phyloP scores from a whole-genome alignment of 2,329 filamentous ascomycete genomes.

The Coniochaeta sp. region DNA sequence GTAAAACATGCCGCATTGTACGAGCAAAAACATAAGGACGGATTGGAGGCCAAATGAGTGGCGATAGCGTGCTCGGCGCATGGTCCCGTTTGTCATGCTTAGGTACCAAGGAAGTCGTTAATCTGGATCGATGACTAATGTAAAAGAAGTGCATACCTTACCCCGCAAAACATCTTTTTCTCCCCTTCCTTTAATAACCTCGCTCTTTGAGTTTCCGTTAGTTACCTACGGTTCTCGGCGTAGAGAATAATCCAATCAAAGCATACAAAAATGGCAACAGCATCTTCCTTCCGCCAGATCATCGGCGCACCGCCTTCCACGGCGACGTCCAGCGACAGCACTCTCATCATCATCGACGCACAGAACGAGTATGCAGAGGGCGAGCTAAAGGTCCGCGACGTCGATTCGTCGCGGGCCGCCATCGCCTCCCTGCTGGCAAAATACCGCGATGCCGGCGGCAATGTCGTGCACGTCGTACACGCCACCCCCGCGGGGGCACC shows the following conservation, averaged over 20 bases:
- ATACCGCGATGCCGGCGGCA: constrained; percentile 46
- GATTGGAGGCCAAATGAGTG: no score
- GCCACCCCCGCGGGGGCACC: constrained; percentile 52
- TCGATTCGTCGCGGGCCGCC: constrained; percentile 43
- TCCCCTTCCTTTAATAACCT: not conserved
- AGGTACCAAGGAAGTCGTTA: no score
- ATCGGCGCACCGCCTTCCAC: constrained; percentile 49
- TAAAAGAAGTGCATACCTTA: not conserved
- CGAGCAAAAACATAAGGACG: no score
- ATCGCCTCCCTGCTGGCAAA: constrained; percentile 51
- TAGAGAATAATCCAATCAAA: not conserved
- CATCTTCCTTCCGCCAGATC: constrained; percentile 30
- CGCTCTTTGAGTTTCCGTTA: no score
- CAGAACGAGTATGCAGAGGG: constrained; percentile 63
- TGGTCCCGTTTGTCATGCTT: no score
- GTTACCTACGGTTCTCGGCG: not conserved
- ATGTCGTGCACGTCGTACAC: constrained; percentile 56
- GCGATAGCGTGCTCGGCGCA: no score
- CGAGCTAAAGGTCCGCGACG: constrained; percentile 46
- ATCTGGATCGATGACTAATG: not conserved
- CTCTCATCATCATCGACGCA: constrained; percentile 62
- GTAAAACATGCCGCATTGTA: no score
- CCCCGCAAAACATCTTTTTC: no score
- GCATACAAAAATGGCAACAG: not conserved
- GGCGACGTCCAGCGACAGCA: constrained; percentile 49